Base-by-base conservation (phyloP, 176 grass and related monocot genomes). In the Thalia dealbata region DNA sequence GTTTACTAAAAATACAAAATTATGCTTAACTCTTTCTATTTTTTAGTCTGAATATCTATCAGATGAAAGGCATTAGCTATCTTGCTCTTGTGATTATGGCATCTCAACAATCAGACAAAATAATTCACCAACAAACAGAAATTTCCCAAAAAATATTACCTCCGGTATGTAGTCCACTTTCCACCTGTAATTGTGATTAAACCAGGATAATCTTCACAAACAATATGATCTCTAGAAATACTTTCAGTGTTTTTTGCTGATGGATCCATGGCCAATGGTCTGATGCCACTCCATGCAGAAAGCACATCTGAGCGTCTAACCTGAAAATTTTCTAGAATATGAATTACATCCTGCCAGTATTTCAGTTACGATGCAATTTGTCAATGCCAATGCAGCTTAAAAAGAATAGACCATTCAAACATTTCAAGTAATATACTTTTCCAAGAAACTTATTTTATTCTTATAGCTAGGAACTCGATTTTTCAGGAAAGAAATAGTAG, bases 101-200 rank as follows among this genome's bases (percentile, higher is more conserved):
- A 68, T 22, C 38, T 43, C 9, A 44, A 12, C 19, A 69, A 13
- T 56, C 15, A 42, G 0, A 41, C 7, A 41, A 23, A 19, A 26
- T 25, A 56, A 52, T 55, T 69, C 28, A 78, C 42, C 26, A 68
- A 16, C 6, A 55, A 35, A 83, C 14, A 69, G 23, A 70, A 79
- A 27, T 59, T 72, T 43, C 38, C 38, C 69, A 74, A 27, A 22
- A 25, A 22, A 52, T 25, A 62, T 77, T 88, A 97, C 93, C 93
- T 97, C 81, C 93, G 81, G 79, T 92, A 92, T 38, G 89, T 97
- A 43, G 89, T 97, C 93, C 93, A 97, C 86, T 92, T 97, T 76
- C 93, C 93, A 76, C 93, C 93, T 16, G 93, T 97, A 80, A 97
- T 92, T 73, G 93, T 97, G 69, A 97, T 86, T 86, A 97, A 73